Base-by-base conservation (phyloP, 805 yeast genomes). In the Komagataella pastoris region DNA sequence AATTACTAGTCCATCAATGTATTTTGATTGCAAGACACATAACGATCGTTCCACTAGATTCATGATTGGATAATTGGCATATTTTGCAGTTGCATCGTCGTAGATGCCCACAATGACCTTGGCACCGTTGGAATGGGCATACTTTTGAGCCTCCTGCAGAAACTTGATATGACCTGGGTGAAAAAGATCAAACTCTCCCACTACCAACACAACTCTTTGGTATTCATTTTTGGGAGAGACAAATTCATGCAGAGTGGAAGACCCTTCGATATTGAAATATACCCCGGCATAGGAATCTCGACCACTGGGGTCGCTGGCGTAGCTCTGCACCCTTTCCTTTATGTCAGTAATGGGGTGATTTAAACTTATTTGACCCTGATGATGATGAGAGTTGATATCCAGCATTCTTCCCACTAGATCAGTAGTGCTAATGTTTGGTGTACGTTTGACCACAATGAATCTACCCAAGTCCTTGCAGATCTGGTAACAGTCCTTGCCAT, bases 391-490 rank as follows among this genome's bases (percentile, higher is more conserved):
- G 51, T 81, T 72, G 60, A 71, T 71, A 53, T 80, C 65, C 54
- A 93, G 73, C 83, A 93, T 85, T 55, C 98, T 74, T 23, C 90
- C 93, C 52, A 93, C 96, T 52, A 93, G 74, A 61, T 93, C 98
- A 0, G 99, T 93, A 3, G 99, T 93, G 54, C 93, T 84, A 47
- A 93, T 93, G 61, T 90, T 90, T 12, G 89, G 91, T 0, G 99
- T 93, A 57, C 99, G 74, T 66, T 87, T 89, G 47, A 93, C 98
- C n/a, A 88, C 88, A 18, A 83, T 76, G 63, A 91, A 87, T 57
- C 91, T 69, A n/a, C 95, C 96, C 62, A 80, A 67, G 51, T 87
- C 88, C 64, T 91, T 90, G 57, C 90, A 87, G 23, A 65, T 74
- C 53, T 85, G 83, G 67, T 93, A 93, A 61, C 97, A 88, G 67